Evolutionary conservation across 1,284 basidiomycete species (phyloP).

Genomic region (Somion occarium): DNA sequence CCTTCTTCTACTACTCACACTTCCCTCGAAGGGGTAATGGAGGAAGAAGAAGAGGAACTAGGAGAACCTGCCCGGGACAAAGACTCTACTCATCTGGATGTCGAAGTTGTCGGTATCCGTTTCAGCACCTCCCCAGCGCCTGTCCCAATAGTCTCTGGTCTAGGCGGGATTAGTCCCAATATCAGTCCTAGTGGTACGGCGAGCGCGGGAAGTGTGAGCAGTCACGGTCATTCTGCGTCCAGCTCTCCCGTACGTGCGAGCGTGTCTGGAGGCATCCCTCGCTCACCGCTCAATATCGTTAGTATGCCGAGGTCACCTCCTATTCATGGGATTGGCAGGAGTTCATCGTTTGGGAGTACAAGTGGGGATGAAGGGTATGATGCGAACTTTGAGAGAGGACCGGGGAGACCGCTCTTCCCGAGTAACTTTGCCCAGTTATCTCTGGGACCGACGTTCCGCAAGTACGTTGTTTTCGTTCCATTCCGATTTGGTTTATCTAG

Average conservation of each 20-base stretch:
- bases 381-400: slow-evolving; percentile 42
- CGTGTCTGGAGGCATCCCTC: background rate
- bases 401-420: slow-evolving; percentile 64
- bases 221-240: too few relatives aligned
- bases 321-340: slow-evolving; percentile 1
- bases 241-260: background rate
- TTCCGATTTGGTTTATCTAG: background rate
- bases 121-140: slow-evolving; percentile 8
- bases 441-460: slow-evolving; percentile 50
- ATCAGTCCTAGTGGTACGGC: background rate
- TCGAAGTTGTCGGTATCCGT: background rate
- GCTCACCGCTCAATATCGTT: slow-evolving; percentile 4
- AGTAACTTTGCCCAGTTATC: slow-evolving; percentile 54
- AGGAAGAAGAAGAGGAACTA: slow-evolving; percentile 9
- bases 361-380: slow-evolving; percentile 24
- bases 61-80: background rate
- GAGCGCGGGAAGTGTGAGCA: too few relatives aligned
- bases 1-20: slow-evolving; percentile 9
- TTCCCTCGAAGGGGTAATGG: slow-evolving; percentile 7
- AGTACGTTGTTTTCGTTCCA: slow-evolving; percentile 29
- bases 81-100: background rate
- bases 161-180: background rate
- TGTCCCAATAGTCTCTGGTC: background rate
- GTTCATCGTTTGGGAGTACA: slow-evolving; percentile 8
- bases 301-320: slow-evolving; percentile 1